Evolutionary conservation across 208 protist genomes (phyloP).

Genomic region (Blastocrithidia nonstop): DNA sequence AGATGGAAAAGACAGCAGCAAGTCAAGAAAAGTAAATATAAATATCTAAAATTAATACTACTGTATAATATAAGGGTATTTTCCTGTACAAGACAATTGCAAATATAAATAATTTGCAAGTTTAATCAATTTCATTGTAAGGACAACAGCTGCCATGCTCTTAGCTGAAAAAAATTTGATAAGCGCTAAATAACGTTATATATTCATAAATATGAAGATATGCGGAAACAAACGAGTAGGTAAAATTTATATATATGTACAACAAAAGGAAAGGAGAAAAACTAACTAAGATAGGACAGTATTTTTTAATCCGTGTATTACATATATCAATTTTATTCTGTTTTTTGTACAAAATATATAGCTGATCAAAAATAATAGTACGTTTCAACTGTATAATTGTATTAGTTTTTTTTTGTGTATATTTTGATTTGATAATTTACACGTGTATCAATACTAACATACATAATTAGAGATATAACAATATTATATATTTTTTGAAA

Average conservation of each 20-base stretch:
- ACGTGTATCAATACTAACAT: not conserved
- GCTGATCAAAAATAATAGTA: not conserved
- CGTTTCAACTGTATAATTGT: not conserved
- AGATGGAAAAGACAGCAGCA: not conserved
- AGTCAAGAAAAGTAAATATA: not conserved
- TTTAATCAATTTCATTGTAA: too few species aligned
- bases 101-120: not conserved
- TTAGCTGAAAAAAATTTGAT: not conserved
- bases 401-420: not conserved
- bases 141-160: too few species aligned
- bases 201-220: not conserved
- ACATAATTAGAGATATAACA: not conserved
- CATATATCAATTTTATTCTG: not conserved
- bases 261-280: constrained; percentile 2
- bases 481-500: not conserved
- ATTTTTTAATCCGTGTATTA: constrained; percentile 5
- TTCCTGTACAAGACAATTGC: not conserved
- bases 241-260: not conserved
- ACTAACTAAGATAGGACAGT: not conserved
- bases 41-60: not conserved
- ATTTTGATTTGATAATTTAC: not conserved
- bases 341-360: not conserved
- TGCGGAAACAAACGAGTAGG: not conserved
- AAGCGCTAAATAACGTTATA: not conserved
- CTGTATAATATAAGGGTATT: not conserved